Percentiles rank a stretch among this genome's conserved stretches.
phyloP scores from a whole-genome alignment of 768 basidiomycete species.

The Boletus coccyginus region DNA sequence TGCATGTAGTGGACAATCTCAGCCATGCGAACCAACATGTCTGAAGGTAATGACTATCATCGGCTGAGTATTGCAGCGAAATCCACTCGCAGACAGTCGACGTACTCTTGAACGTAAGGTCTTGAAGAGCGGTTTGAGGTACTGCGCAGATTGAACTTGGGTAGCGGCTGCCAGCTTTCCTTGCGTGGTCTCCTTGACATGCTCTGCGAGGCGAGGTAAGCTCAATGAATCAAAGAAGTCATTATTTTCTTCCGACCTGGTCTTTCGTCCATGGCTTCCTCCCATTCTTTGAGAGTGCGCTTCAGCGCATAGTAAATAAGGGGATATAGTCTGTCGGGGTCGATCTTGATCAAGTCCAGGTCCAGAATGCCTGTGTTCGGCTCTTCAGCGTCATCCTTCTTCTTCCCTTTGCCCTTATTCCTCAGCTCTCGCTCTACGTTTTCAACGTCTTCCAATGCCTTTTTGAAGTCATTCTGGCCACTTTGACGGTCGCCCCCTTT shows the following conservation, averaged over 20 bases:
- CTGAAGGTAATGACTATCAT: conserved; percentile 67
- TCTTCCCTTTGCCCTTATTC: conserved; percentile 56
- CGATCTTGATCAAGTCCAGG: conserved; percentile 76
- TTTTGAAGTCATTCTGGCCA: conserved; percentile 95
- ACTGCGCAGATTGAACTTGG: conserved; percentile 93
- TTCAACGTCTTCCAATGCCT: conserved; percentile 84
- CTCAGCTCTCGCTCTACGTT: conserved; percentile 66
- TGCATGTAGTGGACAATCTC: conserved; percentile 99
- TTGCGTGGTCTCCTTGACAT: conserved; percentile 83
- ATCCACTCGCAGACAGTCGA: conserved; percentile 10
- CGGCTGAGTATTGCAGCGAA: conserved; percentile 8
- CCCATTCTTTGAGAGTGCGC: conserved; percentile 93
- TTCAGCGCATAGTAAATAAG: conserved; percentile 96
- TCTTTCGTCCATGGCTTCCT: conserved; percentile 88
- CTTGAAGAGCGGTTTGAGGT: conserved; percentile 96
- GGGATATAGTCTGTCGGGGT: conserved; percentile 94
- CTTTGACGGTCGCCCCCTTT: conserved; percentile 74
- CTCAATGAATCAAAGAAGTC: background rate
- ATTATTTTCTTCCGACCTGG: conserved; percentile 55
- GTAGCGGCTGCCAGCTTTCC: conserved; percentile 95
- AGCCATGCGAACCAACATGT: conserved; percentile 81
- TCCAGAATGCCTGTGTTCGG: conserved; percentile 64
- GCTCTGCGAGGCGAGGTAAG: conserved; percentile 45
- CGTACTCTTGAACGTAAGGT: conserved; percentile 80
- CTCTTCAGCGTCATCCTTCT: conserved; percentile 55